A percentile compares a stretch with the other conserved stretches of the same genome.
These are phyloP conservation scores for Clarireedia sp. DNA, from an alignment of 2,329 filamentous ascomycete species.

Conservation along the genomic window DNA sequence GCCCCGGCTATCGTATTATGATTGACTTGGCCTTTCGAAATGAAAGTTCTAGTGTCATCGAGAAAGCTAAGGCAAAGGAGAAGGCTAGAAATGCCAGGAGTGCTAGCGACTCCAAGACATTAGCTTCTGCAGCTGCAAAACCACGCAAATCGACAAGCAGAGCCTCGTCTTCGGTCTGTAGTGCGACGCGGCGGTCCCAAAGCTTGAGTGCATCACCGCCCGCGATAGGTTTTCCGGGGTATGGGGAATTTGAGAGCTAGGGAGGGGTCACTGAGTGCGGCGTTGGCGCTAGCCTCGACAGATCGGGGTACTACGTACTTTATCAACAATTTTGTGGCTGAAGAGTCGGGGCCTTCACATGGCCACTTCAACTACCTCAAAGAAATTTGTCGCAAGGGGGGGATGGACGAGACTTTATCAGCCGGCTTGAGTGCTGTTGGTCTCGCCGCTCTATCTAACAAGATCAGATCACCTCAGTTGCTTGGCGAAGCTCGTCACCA, in stretches of 20 bases:
- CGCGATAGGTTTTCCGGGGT: not conserved
- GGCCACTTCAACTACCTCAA: slow-evolving; percentile 11
- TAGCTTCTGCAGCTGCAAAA: not conserved
- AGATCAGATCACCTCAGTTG: slow-evolving; percentile 26
- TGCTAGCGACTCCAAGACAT: slow-evolving; percentile 11
- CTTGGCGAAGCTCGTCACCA: slow-evolving; percentile 41
- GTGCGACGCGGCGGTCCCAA: not conserved
- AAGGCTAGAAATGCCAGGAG: slow-evolving; percentile 17
- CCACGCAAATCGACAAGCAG: not conserved
- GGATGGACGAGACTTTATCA: slow-evolving; percentile 7
- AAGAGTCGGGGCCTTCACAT: slow-evolving; percentile 3
- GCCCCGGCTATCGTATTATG: slow-evolving; percentile 47
- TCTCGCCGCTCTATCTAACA: slow-evolving; percentile 41
- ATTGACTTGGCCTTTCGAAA: slow-evolving; percentile 50
- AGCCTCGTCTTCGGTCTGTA: not conserved
- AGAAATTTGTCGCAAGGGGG: slow-evolving; percentile 5
- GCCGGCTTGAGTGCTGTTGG: slow-evolving; percentile 41
- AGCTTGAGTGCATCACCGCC: not conserved
- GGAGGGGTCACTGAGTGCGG: not conserved
- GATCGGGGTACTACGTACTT: slow-evolving; percentile 14
- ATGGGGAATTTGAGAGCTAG: not conserved
- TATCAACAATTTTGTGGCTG: slow-evolving; percentile 10
- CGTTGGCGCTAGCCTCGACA: slow-evolving; percentile 1
- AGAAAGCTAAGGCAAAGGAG: slow-evolving; percentile 35
- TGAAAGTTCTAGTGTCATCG: slow-evolving; percentile 46